Conservation (phyloP, 106 monocot species). For the Gastrodia elata region DNA sequence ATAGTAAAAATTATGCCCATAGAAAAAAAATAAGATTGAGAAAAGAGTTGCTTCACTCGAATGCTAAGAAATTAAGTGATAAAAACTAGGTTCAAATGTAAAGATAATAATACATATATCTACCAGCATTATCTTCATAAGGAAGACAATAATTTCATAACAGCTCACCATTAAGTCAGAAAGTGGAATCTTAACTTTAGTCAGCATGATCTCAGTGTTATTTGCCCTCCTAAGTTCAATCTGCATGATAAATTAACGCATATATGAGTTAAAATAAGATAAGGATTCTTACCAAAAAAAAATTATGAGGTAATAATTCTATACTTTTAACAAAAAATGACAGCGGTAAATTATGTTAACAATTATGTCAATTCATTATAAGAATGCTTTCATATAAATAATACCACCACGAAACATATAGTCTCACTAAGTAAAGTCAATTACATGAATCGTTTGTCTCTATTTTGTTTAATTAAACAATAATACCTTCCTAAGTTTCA, state of each 20-base stretch:
- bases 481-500: no score
- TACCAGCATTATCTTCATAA: neutral
- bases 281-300: neutral
- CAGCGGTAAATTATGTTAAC: neutral
- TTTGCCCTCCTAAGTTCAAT: slow-evolving; percentile 12
- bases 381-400: neutral
- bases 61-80: neutral
- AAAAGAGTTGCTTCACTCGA: neutral
- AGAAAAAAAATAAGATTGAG: neutral
- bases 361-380: neutral
- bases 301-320: neutral
- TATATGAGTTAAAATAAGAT: slow-evolving; percentile 5
- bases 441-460: no score
- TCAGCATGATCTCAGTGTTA: slow-evolving; percentile 14
- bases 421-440: no score
- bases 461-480: no score
- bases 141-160: neutral
- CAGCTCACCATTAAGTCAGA: slow-evolving; percentile 11
- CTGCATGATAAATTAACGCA: slow-evolving; percentile 6
- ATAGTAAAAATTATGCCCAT: neutral
- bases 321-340: neutral
- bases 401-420: no score
- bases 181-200: slow-evolving; percentile 12
- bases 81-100: neutral
- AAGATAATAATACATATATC: neutral